Conservation (phyloP, 257 asterid species). For the Gentiana macrophylla region DNA sequence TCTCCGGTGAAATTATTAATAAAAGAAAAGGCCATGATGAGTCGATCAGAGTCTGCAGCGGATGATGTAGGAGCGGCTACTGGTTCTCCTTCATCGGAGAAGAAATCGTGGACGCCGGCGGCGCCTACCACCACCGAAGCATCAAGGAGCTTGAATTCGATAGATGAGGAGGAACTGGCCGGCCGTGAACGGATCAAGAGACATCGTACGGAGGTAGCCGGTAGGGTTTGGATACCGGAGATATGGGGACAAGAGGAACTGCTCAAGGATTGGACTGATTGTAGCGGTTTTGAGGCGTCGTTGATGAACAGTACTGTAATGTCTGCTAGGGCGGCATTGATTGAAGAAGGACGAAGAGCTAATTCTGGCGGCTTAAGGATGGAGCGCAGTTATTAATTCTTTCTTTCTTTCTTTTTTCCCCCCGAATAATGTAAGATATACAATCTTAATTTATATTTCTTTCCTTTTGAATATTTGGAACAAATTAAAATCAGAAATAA, state of each 20-base stretch:
- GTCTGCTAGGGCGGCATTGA: slow-evolving; percentile 66
- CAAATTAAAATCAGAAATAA: too few species aligned
- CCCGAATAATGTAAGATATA: not conserved
- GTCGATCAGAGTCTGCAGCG: not conserved
- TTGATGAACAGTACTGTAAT: slow-evolving; percentile 33
- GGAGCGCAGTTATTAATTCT: slow-evolving; percentile 23
- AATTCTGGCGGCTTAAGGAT: slow-evolving; percentile 30
- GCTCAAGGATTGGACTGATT: slow-evolving; percentile 75
- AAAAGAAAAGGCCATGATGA: not conserved
- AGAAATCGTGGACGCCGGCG: not conserved
- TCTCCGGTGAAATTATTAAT: not conserved
- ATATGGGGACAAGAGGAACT: slow-evolving; percentile 76
- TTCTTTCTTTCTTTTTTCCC: not conserved
- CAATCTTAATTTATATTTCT: not conserved
- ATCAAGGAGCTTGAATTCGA: not conserved
- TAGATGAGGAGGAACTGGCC: slow-evolving; percentile 5
- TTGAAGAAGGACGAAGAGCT: slow-evolving; percentile 31
- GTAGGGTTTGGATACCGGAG: slow-evolving; percentile 87
- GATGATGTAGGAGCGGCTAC: not conserved
- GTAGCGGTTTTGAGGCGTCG: slow-evolving; percentile 54
- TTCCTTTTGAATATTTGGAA: not conserved
- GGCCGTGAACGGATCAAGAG: slow-evolving; percentile 76
- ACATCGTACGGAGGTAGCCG: slow-evolving; percentile 70
- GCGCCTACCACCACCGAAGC: not conserved
- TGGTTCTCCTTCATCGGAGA: not conserved